Percentiles rank a stretch among this genome's conserved stretches.
Conservation (phyloP, 306 rosid genomes). For the Begonia masoniana region DNA sequence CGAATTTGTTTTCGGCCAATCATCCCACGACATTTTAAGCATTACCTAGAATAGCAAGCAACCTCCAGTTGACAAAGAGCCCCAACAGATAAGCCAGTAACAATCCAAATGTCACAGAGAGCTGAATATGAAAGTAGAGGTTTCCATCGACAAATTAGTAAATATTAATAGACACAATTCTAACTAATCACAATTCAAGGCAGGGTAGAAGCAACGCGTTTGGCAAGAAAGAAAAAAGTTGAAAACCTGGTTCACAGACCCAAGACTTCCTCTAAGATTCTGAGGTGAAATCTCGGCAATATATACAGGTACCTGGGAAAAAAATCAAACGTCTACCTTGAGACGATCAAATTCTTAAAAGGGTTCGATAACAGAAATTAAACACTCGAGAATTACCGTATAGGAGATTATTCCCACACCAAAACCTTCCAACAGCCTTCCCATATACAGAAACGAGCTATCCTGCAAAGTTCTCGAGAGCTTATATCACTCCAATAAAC, state of each 20-base stretch:
- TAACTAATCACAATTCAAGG: too few species aligned
- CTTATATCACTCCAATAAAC: neutral
- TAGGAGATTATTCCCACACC: constrained; percentile 89
- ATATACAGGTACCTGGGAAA: constrained; percentile 69
- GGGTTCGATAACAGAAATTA: neutral
- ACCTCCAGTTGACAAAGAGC: constrained; percentile 65
- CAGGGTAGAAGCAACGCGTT: neutral
- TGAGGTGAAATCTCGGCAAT: constrained; percentile 85
- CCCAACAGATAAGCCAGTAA: constrained; percentile 68
- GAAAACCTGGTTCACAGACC: constrained; percentile 77
- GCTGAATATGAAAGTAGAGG: constrained; percentile 21
- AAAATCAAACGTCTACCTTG: constrained; percentile 4
- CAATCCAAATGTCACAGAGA: constrained; percentile 63
- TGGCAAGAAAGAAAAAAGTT: constrained; percentile 8
- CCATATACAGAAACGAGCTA: constrained; percentile 63
- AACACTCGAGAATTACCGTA: constrained; percentile 35
- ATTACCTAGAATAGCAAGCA: constrained; percentile 72
- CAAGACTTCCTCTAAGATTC: constrained; percentile 72
- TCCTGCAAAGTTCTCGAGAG: constrained; percentile 29
- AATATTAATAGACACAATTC: neutral
- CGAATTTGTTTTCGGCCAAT: too few species aligned
- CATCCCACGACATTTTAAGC: neutral
- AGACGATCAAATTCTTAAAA: neutral
- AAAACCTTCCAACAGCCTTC: constrained; percentile 82
- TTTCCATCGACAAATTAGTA: neutral